Conservation (phyloP, 495 filamentous ascomycete genomes). For the Talaromyces nanjingensis region DNA sequence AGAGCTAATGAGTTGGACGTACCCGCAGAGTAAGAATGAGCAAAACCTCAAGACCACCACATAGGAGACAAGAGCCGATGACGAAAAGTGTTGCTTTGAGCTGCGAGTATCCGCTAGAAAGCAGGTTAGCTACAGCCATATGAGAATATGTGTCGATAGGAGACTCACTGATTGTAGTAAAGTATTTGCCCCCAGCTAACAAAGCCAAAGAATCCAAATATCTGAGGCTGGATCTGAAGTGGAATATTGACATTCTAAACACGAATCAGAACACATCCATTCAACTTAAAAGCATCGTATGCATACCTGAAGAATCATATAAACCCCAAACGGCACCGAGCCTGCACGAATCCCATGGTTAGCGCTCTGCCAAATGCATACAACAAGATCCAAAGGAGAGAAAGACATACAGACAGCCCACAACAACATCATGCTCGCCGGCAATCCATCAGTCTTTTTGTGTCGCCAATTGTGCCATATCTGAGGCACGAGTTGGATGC, state of each 20-base stretch:
- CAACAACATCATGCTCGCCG: constrained; percentile 65
- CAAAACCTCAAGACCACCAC: constrained; percentile 52
- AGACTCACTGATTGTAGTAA: constrained; percentile 50
- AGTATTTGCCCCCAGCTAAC: constrained; percentile 62
- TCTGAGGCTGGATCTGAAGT: constrained; percentile 67
- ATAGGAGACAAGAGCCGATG: constrained; percentile 30
- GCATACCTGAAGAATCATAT: constrained; percentile 43
- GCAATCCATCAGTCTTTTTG: constrained; percentile 68
- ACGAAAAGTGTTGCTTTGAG: constrained; percentile 44
- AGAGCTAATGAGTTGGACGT: constrained; percentile 11
- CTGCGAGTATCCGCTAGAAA: constrained; percentile 38
- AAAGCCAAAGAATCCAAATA: constrained; percentile 57
- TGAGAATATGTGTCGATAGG: background rate
- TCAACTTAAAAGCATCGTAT: background rate
- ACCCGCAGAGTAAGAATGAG: constrained; percentile 59
- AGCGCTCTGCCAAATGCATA: background rate
- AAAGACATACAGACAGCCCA: constrained; percentile 56
- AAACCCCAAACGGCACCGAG: constrained; percentile 47
- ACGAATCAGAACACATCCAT: constrained; percentile 9
- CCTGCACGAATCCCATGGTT: constrained; percentile 19
- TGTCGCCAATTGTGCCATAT: constrained; percentile 67
- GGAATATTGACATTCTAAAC: constrained; percentile 65
- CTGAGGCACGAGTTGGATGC: constrained; percentile 46
- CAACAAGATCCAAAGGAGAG: background rate
- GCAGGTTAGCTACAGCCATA: constrained; percentile 4